Percentiles rank a stretch among this genome's conserved stretches.
These are phyloP conservation scores for Clavispora fructus DNA, from an alignment of 805 yeast genomes.

Conservation along the genomic window DNA sequence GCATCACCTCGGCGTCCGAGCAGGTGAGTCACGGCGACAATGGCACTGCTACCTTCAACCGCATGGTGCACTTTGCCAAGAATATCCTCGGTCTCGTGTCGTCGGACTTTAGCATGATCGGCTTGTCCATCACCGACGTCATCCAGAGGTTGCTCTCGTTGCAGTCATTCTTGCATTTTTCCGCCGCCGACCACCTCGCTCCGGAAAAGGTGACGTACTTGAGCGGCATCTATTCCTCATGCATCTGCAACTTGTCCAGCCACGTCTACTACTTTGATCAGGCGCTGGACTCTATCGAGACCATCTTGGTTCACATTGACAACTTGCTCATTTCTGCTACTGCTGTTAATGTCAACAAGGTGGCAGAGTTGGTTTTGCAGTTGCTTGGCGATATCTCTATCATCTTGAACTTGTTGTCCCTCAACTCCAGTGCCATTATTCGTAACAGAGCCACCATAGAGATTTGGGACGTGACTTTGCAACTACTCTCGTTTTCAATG, in stretches of 20 bases:
- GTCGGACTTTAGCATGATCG: constrained; percentile 78
- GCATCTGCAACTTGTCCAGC: constrained; percentile 65
- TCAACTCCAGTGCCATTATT: constrained; percentile 31
- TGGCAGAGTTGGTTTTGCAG: constrained; percentile 19
- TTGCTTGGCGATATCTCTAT: constrained; percentile 28
- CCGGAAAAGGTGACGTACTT: constrained; percentile 23
- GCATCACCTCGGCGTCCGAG: constrained; percentile 19
- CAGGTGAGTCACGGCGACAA: constrained; percentile 10
- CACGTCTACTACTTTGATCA: constrained; percentile 87
- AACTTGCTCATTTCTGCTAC: constrained; percentile 16
- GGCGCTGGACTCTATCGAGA: constrained; percentile 72
- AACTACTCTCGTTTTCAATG: constrained; percentile 20
- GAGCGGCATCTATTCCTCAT: constrained; percentile 43
- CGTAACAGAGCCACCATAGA: constrained; percentile 40
- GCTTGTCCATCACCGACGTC: constrained; percentile 78
- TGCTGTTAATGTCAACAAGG: constrained; percentile 4
- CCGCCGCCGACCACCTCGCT: constrained; percentile 17
- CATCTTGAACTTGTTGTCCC: constrained; percentile 27
- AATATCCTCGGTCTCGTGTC: constrained; percentile 57
- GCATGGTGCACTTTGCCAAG: constrained; percentile 38
- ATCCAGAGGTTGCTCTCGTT: constrained; percentile 52
- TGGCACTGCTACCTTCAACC: constrained; percentile 5
- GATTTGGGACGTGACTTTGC: constrained; percentile 40
- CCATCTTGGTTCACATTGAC: constrained; percentile 47
- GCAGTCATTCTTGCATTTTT: constrained; percentile 35